Percentiles rank a stretch among this genome's conserved stretches.
These are phyloP conservation scores for Rosa hybrid DNA, from an alignment of 331 rosid species.

Conservation along the genomic window DNA sequence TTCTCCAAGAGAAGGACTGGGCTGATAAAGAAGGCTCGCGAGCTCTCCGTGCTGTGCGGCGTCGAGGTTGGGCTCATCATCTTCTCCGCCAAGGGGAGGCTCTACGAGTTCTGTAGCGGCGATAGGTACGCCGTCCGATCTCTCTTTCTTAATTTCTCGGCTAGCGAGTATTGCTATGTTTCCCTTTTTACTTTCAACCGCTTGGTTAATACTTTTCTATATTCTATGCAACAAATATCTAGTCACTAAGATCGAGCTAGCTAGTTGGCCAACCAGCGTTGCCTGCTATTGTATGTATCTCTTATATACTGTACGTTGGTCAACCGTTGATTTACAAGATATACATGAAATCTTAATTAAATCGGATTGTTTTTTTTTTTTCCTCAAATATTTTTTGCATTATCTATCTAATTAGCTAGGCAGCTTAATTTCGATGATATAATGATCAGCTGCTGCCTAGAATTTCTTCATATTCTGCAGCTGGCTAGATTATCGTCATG, in stretches of 20 bases:
- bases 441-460: not conserved
- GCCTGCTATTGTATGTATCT: not conserved
- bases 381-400: not conserved
- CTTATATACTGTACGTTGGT: not conserved
- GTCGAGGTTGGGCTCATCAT: conserved; percentile 32
- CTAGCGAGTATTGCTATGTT: no score
- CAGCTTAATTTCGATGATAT: not conserved
- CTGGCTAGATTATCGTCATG: not conserved
- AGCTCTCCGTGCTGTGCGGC: conserved; percentile 37
- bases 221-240: not conserved
- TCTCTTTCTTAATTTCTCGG: not conserved
- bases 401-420: not conserved
- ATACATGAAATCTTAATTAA: not conserved
- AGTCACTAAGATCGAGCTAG: not conserved
- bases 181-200: not conserved
- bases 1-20: conserved; percentile 39
- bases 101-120: conserved; percentile 36
- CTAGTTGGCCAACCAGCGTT: not conserved
- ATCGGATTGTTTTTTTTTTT: not conserved
- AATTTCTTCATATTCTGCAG: not conserved
- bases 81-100: conserved; percentile 36
- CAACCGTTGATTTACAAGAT: not conserved
- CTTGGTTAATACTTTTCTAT: not conserved
- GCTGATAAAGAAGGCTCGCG: conserved; percentile 34
- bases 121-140: conserved; percentile 31